Evolutionary conservation across 768 basidiomycete species (phyloP).

Genomic region (Mycena alexandri): DNA sequence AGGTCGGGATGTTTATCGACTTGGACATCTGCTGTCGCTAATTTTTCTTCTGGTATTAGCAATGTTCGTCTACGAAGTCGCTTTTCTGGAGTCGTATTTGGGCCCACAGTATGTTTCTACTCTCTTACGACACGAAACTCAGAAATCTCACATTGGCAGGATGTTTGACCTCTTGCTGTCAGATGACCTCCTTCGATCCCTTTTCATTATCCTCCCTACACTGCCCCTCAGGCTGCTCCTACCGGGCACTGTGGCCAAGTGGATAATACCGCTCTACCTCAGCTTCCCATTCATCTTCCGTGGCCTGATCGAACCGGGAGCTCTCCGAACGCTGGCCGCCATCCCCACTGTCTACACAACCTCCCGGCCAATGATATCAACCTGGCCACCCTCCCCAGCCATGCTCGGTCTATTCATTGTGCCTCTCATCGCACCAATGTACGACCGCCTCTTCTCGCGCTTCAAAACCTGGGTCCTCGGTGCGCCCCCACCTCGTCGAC

Average conservation of each 20-base stretch:
- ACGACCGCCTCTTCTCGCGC: slow-evolving; percentile 44
- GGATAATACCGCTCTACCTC: slow-evolving; percentile 27
- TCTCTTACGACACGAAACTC: background rate
- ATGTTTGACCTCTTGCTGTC: slow-evolving; percentile 27
- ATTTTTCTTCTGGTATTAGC: slow-evolving; percentile 4
- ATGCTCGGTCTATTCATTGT: slow-evolving; percentile 51
- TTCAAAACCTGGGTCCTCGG: slow-evolving; percentile 47
- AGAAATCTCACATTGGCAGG: background rate
- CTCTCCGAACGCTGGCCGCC: slow-evolving; percentile 5
- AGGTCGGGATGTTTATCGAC: background rate
- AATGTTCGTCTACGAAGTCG: slow-evolving; percentile 29
- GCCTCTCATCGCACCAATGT: slow-evolving; percentile 47
- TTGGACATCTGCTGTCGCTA: background rate
- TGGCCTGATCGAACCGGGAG: slow-evolving; percentile 3
- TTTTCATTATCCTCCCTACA: slow-evolving; percentile 26
- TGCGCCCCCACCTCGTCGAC: slow-evolving; percentile 32
- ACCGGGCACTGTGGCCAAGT: slow-evolving; percentile 23
- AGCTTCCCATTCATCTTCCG: slow-evolving; percentile 20
- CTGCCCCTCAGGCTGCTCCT: slow-evolving; percentile 33
- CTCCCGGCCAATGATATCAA: slow-evolving; percentile 45
- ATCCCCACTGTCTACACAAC: slow-evolving; percentile 41
- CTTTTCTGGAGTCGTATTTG: slow-evolving; percentile 30
- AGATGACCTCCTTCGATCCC: slow-evolving; percentile 17
- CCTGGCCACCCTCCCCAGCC: slow-evolving; percentile 52
- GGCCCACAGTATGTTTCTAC: slow-evolving; percentile 17